Evolutionary conservation across 2,329 filamentous ascomycete species (phyloP).

Genomic region (Ophiostoma himal-ulmi): DNA sequence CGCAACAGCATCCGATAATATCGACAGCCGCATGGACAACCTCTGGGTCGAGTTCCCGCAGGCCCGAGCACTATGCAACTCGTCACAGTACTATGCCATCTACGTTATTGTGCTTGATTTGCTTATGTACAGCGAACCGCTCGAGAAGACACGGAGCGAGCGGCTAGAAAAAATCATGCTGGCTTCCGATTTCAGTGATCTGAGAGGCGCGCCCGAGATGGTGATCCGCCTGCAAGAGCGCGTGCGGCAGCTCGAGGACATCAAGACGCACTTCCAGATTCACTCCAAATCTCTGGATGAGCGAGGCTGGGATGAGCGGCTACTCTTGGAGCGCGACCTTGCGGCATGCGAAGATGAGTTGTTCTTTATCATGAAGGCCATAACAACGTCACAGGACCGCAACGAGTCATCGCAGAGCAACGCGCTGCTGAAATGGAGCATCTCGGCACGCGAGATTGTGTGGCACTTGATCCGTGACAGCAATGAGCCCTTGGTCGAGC

Average conservation of each 20-base stretch:
- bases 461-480: slow-evolving; percentile 92
- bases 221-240: slow-evolving; percentile 86
- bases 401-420: slow-evolving; percentile 64
- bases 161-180: slow-evolving; percentile 97
- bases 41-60: slow-evolving; percentile 96
- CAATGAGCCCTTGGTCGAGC: slow-evolving; percentile 81
- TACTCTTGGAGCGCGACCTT: slow-evolving; percentile 84
- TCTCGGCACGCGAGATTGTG: slow-evolving; percentile 90
- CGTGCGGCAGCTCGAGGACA: slow-evolving; percentile 88
- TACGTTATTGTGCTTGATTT: slow-evolving; percentile 97
- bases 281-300: slow-evolving; percentile 82
- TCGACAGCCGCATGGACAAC: slow-evolving; percentile 84
- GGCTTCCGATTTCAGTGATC: slow-evolving; percentile 94
- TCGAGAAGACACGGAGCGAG: slow-evolving; percentile 96
- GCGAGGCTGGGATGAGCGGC: slow-evolving; percentile 83
- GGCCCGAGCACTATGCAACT: slow-evolving; percentile 91
- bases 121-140: slow-evolving; percentile 88
- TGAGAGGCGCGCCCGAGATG: slow-evolving; percentile 88
- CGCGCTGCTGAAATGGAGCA: slow-evolving; percentile 82
- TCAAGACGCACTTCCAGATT: slow-evolving; percentile 93
- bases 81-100: slow-evolving; percentile 92
- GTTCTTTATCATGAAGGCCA: slow-evolving; percentile 99
- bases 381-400: slow-evolving; percentile 90
- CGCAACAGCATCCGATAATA: slow-evolving; percentile 43
- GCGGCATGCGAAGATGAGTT: slow-evolving; percentile 89